Conservation (phyloP, 371 early-diverging fungal genomes). For the Mucor velutinosus region DNA sequence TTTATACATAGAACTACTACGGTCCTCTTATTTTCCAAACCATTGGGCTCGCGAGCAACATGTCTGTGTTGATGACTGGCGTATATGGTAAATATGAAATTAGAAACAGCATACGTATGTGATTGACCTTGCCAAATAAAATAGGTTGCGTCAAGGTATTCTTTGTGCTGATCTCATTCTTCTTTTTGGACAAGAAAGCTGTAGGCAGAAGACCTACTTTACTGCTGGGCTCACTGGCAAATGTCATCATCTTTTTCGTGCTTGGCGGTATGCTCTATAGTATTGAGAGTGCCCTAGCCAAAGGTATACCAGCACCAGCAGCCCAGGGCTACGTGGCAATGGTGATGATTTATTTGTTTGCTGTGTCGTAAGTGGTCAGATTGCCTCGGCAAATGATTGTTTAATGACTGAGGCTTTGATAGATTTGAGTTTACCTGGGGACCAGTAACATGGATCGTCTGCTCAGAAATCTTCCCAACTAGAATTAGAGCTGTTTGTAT, state of each 20-base stretch:
- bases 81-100: conserved; percentile 8
- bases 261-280: conserved; percentile 42
- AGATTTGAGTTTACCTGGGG: conserved; percentile 74
- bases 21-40: conserved; percentile 18
- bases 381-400: not conserved
- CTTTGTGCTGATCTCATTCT: conserved; percentile 10
- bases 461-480: conserved; percentile 79
- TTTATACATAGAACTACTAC: conserved; percentile 16
- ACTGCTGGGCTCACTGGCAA: conserved; percentile 15
- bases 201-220: conserved; percentile 17
- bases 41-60: conserved; percentile 4
- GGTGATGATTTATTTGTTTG: conserved; percentile 29
- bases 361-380: conserved; percentile 19
- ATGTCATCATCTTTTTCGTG: conserved; percentile 32
- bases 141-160: conserved; percentile 17
- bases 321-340: conserved; percentile 21
- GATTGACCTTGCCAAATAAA: not conserved
- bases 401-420: not conserved
- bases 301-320: not conserved
- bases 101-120: not conserved
- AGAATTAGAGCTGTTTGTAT: conserved; percentile 75
- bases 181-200: conserved; percentile 15
- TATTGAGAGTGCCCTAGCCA: conserved; percentile 15
- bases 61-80: conserved; percentile 15
- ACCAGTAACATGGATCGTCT: conserved; percentile 87